Base-by-base conservation (phyloP, 1,284 basidiomycete genomes). In the Trichosporon faecale region DNA sequence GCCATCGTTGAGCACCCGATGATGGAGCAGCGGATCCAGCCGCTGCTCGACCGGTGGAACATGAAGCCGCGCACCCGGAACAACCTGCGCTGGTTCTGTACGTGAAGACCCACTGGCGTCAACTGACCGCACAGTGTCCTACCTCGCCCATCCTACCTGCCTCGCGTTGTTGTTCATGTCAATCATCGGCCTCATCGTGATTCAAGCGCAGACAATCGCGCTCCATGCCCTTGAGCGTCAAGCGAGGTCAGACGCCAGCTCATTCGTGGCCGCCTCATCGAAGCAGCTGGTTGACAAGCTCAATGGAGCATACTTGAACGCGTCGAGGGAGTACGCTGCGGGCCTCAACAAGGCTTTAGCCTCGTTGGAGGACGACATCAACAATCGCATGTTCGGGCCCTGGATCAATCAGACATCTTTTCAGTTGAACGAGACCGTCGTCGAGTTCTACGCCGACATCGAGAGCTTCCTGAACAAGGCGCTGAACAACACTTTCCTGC, bases 381-480 rank as follows among this genome's bases (percentile, higher is more conserved):
- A 98, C 81, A 84, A 91, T 44, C 91, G 92, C 18, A 83, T 98
- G 60, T 96, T 98, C 73, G 91, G 92, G 18, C 68, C 69, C 1
- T 98, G 95, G 95, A 90, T 98, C 66, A 94, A 97, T 77, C 88
- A 86, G n/a, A 97, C 95, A 0, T 95, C 94, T 0, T 88, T 88
- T 4, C 90, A 90, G 6, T 88, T 99, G 74, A 99, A 99, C 70
- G 70, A 76, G 16, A 86, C 86, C 0, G 75, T 87, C 27, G 85
- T 84, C 31, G 80, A 84, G 44, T 87, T 87, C 68, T 85, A 86
- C 71, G 78, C 80, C 68, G 85, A 82, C 9, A 75, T 87, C 8
- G 84, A 82, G 67, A 68, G 64, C 81, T 80, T 76, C 0, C 89
- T 97, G 31, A 85, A 86, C 66, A 85, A 85, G 2, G 87, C 94